Evolutionary conservation across 177 flowering plant genomes (phyloP).

Genomic region (Telopea speciosissima): DNA sequence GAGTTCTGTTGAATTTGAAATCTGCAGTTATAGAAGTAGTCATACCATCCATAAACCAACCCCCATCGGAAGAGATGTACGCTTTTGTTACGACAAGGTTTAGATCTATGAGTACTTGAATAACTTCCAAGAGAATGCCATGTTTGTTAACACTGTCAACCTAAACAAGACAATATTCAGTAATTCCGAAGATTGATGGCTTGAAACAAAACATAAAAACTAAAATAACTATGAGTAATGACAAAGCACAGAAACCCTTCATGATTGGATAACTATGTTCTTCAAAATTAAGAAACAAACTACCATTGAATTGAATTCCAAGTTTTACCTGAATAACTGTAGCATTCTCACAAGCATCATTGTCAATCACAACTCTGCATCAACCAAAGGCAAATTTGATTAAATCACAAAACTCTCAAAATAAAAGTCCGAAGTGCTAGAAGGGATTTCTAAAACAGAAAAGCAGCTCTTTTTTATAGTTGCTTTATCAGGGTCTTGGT

Average conservation of each 20-base stretch:
- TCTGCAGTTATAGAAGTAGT: background rate
- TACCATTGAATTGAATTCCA: background rate
- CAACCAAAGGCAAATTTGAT: background rate
- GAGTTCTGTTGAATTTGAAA: background rate
- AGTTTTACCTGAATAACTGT: conserved; percentile 39
- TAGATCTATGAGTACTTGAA: conserved; percentile 77
- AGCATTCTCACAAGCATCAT: conserved; percentile 35
- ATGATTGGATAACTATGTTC: background rate
- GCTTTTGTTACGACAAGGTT: conserved; percentile 73
- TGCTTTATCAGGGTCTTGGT: background rate
- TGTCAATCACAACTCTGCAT: conserved; percentile 53
- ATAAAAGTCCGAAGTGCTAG: background rate
- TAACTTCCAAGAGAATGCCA: conserved; percentile 73
- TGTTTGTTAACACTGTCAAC: conserved; percentile 77
- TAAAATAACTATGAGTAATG: background rate
- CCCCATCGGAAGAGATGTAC: conserved; percentile 86
- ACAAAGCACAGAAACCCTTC: background rate
- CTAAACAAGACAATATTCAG: conserved; percentile 28
- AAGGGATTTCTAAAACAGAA: background rate
- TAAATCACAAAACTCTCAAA: background rate
- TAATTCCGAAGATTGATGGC: background rate
- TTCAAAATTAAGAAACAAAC: background rate
- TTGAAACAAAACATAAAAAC: background rate
- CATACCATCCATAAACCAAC: conserved; percentile 97
- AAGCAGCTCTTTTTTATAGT: background rate